Conservation (phyloP, 192 early-diverging fungal species). For the Podila verticillata region DNA sequence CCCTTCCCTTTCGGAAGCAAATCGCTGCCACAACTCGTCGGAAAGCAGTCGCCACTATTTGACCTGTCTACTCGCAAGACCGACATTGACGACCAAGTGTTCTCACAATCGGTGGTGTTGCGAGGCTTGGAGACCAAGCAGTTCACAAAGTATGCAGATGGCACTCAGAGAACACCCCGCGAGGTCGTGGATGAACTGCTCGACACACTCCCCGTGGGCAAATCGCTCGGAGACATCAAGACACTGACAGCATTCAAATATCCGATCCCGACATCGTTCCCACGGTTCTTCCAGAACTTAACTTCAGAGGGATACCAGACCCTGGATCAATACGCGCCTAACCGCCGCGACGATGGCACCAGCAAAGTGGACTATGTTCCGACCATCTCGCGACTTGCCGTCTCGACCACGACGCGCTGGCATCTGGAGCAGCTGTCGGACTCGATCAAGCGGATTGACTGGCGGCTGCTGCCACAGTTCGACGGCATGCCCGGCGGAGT, state of each 20-base stretch:
- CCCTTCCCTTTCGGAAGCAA: constrained; percentile 52
- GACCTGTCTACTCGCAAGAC: constrained; percentile 18
- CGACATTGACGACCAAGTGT: constrained; percentile 29
- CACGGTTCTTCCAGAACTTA: constrained; percentile 45
- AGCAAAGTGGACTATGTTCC: constrained; percentile 36
- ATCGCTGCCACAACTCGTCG: constrained; percentile 13
- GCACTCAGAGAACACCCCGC: constrained; percentile 27
- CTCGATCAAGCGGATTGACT: constrained; percentile 28
- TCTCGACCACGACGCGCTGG: constrained; percentile 37
- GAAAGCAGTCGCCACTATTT: constrained; percentile 21
- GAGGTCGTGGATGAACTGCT: constrained; percentile 39
- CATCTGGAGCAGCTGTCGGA: constrained; percentile 37
- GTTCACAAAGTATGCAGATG: constrained; percentile 25
- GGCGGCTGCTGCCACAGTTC: constrained; percentile 28
- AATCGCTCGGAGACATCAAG: constrained; percentile 36
- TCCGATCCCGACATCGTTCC: constrained; percentile 54
- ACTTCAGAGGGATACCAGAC: constrained; percentile 40
- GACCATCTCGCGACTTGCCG: constrained; percentile 25
- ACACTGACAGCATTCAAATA: constrained; percentile 26
- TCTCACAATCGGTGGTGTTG: constrained; percentile 40
- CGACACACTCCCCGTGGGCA: constrained; percentile 32
- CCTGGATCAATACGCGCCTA: constrained; percentile 8
- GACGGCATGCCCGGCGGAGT: constrained; percentile 23
- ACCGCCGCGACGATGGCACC: constrained; percentile 34
- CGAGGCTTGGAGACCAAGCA: constrained; percentile 34